Percentiles rank a stretch among this genome's conserved stretches.
phyloP scores from a whole-genome alignment of 257 asterid species.

The Jasminum sambac region DNA sequence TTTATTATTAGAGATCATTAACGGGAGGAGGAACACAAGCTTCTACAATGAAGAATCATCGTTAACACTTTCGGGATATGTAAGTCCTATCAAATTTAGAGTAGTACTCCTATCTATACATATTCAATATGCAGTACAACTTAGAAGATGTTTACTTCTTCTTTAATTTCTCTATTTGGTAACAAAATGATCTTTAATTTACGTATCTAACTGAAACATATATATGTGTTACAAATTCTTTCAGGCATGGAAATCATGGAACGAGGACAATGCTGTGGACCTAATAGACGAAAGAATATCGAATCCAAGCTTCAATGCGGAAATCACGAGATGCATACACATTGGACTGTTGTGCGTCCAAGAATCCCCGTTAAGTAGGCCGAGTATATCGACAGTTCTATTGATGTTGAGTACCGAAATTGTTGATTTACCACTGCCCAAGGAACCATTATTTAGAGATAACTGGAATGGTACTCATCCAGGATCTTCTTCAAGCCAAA shows the following conservation, averaged over 20 bases:
- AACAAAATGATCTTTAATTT: neutral
- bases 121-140: neutral
- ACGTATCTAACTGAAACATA: neutral
- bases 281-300: conserved; percentile 8
- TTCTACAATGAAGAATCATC: conserved; percentile 23
- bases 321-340: neutral
- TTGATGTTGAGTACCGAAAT: too few species aligned
- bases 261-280: conserved; percentile 9
- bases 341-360: too few species aligned
- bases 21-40: conserved; percentile 29
- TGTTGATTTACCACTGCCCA: too few species aligned
- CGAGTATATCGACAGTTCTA: too few species aligned
- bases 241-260: conserved; percentile 31
- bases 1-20: conserved; percentile 36
- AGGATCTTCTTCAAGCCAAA: too few species aligned
- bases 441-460: too few species aligned
- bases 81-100: conserved; percentile 9
- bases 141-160: neutral
- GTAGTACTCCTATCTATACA: neutral
- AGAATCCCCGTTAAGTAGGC: too few species aligned
- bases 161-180: neutral
- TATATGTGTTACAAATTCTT: neutral
- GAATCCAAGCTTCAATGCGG: neutral
- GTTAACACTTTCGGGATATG: conserved; percentile 36
- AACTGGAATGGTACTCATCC: too few species aligned